Conservation (phyloP, 2,329 filamentous ascomycete genomes). For the Aspergillus calidoustus region DNA sequence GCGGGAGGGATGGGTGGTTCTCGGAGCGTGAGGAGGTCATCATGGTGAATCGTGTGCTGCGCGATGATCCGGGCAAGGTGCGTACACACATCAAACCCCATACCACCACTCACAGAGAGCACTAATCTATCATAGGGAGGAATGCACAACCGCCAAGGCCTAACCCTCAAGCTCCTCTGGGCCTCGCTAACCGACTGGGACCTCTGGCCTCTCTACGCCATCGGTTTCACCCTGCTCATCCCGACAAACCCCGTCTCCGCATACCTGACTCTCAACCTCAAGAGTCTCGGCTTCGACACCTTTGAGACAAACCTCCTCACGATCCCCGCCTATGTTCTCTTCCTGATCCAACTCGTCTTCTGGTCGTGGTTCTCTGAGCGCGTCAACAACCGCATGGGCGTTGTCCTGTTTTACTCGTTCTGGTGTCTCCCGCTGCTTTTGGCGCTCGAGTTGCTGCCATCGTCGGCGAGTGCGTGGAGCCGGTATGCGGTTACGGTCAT, state of each 20-base stretch:
- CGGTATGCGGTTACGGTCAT: slow-evolving; percentile 1
- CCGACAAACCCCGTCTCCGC: slow-evolving; percentile 45
- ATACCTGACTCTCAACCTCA: slow-evolving; percentile 40
- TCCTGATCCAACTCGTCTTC: slow-evolving; percentile 61
- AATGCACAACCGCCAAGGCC: slow-evolving; percentile 64
- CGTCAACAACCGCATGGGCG: slow-evolving; percentile 56
- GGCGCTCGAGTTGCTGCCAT: neutral
- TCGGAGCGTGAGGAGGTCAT: slow-evolving; percentile 70
- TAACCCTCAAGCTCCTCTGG: slow-evolving; percentile 55
- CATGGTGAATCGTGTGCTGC: slow-evolving; percentile 68
- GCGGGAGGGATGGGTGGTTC: slow-evolving; percentile 71
- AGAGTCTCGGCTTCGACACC: slow-evolving; percentile 60
- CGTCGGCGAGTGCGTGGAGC: neutral
- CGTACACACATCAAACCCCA: neutral
- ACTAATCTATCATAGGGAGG: too few relatives aligned
- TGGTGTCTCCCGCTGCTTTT: slow-evolving; percentile 9
- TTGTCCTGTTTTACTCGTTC: slow-evolving; percentile 40
- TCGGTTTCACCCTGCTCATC: slow-evolving; percentile 52
- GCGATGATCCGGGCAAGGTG: slow-evolving; percentile 51
- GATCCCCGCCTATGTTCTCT: slow-evolving; percentile 59
- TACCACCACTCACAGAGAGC: too few relatives aligned
- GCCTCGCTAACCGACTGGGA: slow-evolving; percentile 58
- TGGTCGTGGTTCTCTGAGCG: slow-evolving; percentile 59
- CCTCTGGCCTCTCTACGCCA: slow-evolving; percentile 60
- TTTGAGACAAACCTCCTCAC: slow-evolving; percentile 67